Evolutionary conservation across 768 basidiomycete genomes (phyloP).

Genomic region (Termitomyces sp.): DNA sequence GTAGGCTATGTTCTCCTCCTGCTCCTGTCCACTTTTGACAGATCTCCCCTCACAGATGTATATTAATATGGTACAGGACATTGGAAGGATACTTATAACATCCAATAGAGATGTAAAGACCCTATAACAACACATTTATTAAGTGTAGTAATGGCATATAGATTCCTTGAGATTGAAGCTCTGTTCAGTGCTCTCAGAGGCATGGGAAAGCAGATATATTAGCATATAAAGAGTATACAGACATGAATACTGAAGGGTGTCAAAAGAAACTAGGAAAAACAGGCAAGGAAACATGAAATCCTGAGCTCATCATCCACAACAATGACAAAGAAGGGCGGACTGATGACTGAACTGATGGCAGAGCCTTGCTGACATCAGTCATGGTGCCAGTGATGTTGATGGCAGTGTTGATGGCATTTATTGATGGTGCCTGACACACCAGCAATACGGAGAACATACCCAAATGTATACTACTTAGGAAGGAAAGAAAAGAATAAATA

Average conservation of each 20-base stretch:
- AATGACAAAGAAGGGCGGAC: neutral
- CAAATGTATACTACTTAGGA: no score
- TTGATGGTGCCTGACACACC: no score
- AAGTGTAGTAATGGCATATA: neutral
- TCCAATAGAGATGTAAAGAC: neutral
- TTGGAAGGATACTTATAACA: neutral
- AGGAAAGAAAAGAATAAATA: no score
- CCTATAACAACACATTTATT: neutral
- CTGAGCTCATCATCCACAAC: neutral
- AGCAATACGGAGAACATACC: no score
- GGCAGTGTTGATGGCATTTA: neutral
- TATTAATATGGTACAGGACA: neutral
- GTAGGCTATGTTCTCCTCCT: no score
- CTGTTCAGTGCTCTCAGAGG: no score
- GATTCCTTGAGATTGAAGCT: no score
- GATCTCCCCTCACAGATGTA: no score
- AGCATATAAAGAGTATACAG: neutral
- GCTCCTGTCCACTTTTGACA: no score
- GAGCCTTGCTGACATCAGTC: neutral
- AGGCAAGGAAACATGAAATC: neutral
- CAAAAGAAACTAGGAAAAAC: neutral
- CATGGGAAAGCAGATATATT: neutral
- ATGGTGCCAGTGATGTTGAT: neutral
- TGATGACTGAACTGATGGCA: neutral
- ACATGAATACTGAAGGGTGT: neutral